These are phyloP conservation scores for Fragilaria radians DNA, from an alignment of 108 stramenopile genomes.

Conservation along the genomic window DNA sequence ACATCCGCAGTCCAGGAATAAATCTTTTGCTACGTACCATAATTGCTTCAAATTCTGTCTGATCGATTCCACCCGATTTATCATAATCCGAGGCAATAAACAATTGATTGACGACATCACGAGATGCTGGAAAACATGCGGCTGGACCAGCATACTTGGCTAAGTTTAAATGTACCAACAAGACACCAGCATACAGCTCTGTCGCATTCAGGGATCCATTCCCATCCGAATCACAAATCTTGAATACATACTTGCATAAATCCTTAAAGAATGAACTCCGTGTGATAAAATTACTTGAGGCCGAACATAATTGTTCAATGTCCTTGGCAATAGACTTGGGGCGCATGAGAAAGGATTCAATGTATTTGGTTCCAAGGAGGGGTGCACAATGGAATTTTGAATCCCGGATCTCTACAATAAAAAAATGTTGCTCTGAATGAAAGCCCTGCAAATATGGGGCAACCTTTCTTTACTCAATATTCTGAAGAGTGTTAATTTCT, in stretches of 20 bases:
- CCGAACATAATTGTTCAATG: not conserved
- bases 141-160: slow-evolving; percentile 53
- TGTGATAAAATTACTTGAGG: not conserved
- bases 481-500: too few relatives aligned
- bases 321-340: too few relatives aligned
- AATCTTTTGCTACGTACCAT: slow-evolving; percentile 8
- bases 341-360: too few relatives aligned
- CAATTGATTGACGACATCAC: slow-evolving; percentile 29
- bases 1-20: too few relatives aligned
- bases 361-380: too few relatives aligned
- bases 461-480: too few relatives aligned
- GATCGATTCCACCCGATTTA: slow-evolving; percentile 33
- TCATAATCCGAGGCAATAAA: slow-evolving; percentile 41
- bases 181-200: slow-evolving; percentile 40
- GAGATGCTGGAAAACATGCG: slow-evolving; percentile 39
- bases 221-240: not conserved
- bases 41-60: slow-evolving; percentile 35
- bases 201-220: slow-evolving; percentile 11
- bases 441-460: too few relatives aligned
- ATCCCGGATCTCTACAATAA: too few relatives aligned
- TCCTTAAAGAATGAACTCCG: slow-evolving; percentile 2
- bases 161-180: slow-evolving; percentile 45
- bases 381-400: too few relatives aligned
- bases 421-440: too few relatives aligned
- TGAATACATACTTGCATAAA: not conserved